These are phyloP conservation scores for Candida anutae DNA, from an alignment of 1,139 yeast species.

Conservation along the genomic window DNA sequence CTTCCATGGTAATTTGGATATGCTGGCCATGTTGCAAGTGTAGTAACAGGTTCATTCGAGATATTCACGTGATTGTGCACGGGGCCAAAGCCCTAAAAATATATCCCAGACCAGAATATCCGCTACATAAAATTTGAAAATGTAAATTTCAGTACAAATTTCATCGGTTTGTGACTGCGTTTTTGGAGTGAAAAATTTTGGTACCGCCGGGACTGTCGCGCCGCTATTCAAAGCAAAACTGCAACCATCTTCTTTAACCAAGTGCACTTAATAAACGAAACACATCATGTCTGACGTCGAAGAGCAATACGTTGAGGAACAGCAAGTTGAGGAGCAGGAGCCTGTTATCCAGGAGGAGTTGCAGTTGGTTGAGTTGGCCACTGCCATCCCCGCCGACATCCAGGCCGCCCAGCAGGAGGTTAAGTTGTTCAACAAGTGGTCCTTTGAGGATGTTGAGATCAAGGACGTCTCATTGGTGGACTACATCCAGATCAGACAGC, in stretches of 20 bases:
- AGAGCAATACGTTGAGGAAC: conserved; percentile 47
- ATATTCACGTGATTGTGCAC: conserved; percentile 6
- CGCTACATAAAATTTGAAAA: conserved; percentile 4
- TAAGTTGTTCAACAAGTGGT: conserved; percentile 99
- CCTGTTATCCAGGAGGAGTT: conserved; percentile 69
- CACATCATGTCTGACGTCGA: conserved; percentile 43
- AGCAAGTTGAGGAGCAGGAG: conserved; percentile 14
- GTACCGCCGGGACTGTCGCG: neutral
- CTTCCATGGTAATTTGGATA: too few species aligned
- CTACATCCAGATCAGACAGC: conserved; percentile 96
- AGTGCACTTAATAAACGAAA: conserved; percentile 1
- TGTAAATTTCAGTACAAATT: too few species aligned
- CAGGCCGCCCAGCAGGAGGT: conserved; percentile 95
- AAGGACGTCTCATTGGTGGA: conserved; percentile 98
- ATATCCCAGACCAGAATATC: conserved; percentile 6
- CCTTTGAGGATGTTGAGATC: conserved; percentile 94
- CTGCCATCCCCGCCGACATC: conserved; percentile 94
- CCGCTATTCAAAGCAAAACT: conserved; percentile 1
- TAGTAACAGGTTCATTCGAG: neutral
- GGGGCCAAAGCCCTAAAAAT: conserved; percentile 7
- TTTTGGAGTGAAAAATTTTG: conserved; percentile 1
- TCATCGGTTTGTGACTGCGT: too few species aligned
- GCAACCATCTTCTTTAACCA: conserved; percentile 1
- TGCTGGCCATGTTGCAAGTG: neutral
- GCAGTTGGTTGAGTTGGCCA: conserved; percentile 80